Conservation (phyloP, 441 rosid species). For the Euphorbia celastroides region DNA sequence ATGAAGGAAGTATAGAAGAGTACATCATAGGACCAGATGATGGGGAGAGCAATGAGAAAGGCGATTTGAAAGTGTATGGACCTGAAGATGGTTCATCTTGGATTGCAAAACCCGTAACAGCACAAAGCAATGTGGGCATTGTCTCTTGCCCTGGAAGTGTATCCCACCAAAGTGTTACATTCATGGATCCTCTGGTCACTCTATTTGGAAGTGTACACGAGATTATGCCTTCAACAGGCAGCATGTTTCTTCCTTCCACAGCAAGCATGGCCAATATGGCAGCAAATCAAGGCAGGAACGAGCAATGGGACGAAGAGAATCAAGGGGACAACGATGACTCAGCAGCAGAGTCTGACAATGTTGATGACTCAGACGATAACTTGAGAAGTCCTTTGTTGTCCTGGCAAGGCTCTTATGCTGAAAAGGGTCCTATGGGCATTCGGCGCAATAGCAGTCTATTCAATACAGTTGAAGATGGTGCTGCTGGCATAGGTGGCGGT, state of each 20-base stretch:
- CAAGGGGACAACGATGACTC: constrained; percentile 63
- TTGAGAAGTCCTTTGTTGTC: constrained; percentile 91
- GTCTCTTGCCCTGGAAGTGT: constrained; percentile 77
- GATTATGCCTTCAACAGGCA: constrained; percentile 71
- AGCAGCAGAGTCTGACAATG: constrained; percentile 57
- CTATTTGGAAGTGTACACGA: constrained; percentile 95
- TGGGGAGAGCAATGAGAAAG: constrained; percentile 38
- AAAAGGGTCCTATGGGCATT: constrained; percentile 68
- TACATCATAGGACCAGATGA: constrained; percentile 51
- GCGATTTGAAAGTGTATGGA: constrained; percentile 64
- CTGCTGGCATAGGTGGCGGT: constrained; percentile 88
- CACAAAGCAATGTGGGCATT: constrained; percentile 52
- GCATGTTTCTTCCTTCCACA: constrained; percentile 85
- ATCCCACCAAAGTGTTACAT: constrained; percentile 40
- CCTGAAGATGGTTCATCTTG: constrained; percentile 74
- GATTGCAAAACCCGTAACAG: constrained; percentile 73
- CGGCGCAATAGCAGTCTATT: constrained; percentile 61
- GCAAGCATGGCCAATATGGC: constrained; percentile 94
- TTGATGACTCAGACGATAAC: constrained; percentile 72
- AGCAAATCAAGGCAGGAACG: constrained; percentile 62
- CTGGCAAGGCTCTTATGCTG: constrained; percentile 72
- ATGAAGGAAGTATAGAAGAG: constrained; percentile 60
- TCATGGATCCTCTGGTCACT: constrained; percentile 91
- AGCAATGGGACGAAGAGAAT: constrained; percentile 91
- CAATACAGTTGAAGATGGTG: constrained; percentile 53